Conservation (phyloP, 345 rosid genomes). For the rapeseed (Brassica napus) region Da-Ae NC_063448.1:3493001-3493500, state of each 20-base stretch:
- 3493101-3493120: slow-evolving; percentile 4
- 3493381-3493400: slow-evolving; percentile 14
- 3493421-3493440: slow-evolving; percentile 82
- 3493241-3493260: too few species aligned
- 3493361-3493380: background rate
- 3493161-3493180: too few species aligned
- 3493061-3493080: slow-evolving; percentile 86
- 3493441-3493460: slow-evolving; percentile 97
- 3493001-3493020: slow-evolving; percentile 98
- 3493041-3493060: slow-evolving; percentile 99
- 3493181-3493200: too few species aligned
- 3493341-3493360: background rate
- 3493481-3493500: slow-evolving; percentile 61
- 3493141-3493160: too few species aligned
- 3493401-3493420: slow-evolving; percentile 31
- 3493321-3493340: slow-evolving; percentile 10
- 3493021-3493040: slow-evolving; percentile 98
- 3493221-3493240: too few species aligned
- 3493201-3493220: too few species aligned
- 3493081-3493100: slow-evolving; percentile 1
- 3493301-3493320: background rate
- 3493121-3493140: too few species aligned
- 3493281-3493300: background rate
- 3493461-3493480: slow-evolving; percentile 99
- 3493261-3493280: too few species aligned